Evolutionary conservation across 768 basidiomycete genomes (phyloP).

Genomic region (Lactarius psammicola): DNA sequence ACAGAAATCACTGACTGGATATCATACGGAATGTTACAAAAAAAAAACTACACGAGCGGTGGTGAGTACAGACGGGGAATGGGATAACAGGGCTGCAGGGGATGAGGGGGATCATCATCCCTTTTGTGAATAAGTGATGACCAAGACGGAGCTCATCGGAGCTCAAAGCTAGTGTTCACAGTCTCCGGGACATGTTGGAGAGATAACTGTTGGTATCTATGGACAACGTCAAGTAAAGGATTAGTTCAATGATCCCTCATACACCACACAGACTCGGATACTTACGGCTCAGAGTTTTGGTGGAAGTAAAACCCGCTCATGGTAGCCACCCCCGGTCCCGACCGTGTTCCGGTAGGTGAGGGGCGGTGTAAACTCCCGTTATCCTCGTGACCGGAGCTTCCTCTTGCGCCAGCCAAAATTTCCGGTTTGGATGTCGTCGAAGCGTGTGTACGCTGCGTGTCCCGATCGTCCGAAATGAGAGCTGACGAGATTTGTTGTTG

Average conservation of each 20-base stretch:
- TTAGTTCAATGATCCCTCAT: background rate
- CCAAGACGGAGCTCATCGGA: constrained; percentile 51
- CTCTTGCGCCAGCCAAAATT: constrained; percentile 26
- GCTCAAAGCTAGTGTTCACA: constrained; percentile 78
- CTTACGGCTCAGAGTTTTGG: constrained; percentile 89
- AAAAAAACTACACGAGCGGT: constrained; percentile 23
- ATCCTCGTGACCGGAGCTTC: constrained; percentile 36
- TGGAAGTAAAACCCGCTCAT: constrained; percentile 95
- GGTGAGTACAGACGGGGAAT: constrained; percentile 21
- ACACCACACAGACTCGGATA: background rate
- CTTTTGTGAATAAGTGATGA: constrained; percentile 8
- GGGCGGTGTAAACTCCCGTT: constrained; percentile 37
- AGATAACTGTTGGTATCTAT: constrained; percentile 86
- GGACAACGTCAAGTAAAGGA: constrained; percentile 18
- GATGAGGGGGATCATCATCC: background rate
- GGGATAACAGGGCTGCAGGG: background rate
- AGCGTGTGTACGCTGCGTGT: background rate
- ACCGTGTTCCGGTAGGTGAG: constrained; percentile 49
- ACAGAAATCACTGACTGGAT: constrained; percentile 15
- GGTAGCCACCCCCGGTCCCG: constrained; percentile 54
- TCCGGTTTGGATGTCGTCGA: constrained; percentile 32
- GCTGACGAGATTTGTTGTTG: constrained; percentile 38
- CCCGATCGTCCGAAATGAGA: constrained; percentile 35
- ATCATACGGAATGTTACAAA: constrained; percentile 27
- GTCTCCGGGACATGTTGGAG: constrained; percentile 74